Conservation (phyloP, 495 filamentous ascomycete genomes). For the Penicillium simplicissimum region DNA sequence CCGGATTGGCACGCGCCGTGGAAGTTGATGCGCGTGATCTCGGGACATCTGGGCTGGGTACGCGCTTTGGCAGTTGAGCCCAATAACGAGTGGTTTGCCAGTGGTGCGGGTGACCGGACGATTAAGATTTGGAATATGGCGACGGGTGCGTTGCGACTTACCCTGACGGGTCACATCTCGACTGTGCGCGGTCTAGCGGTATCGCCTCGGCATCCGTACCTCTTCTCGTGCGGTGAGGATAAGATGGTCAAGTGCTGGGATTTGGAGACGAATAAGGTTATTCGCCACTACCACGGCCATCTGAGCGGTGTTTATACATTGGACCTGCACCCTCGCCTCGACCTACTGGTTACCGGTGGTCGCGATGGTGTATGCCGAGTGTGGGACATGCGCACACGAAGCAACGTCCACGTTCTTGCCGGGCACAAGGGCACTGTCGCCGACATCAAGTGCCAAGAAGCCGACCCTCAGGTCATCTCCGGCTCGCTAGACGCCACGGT, state of each 20-base stretch:
- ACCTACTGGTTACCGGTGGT: slow-evolving; percentile 92
- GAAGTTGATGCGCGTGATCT: slow-evolving; percentile 98
- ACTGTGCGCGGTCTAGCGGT: slow-evolving; percentile 93
- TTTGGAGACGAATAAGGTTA: slow-evolving; percentile 97
- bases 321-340: slow-evolving; percentile 86
- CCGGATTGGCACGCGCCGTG: slow-evolving; percentile 97
- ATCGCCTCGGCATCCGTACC: slow-evolving; percentile 90
- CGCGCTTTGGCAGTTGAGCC: slow-evolving; percentile 88
- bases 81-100: slow-evolving; percentile 96
- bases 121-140: slow-evolving; percentile 99
- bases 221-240: slow-evolving; percentile 97
- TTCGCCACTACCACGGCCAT: slow-evolving; percentile 97
- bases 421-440: slow-evolving; percentile 91
- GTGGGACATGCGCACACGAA: slow-evolving; percentile 97
- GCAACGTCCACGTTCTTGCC: slow-evolving; percentile 89
- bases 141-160: slow-evolving; percentile 76
- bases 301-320: slow-evolving; percentile 94
- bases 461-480: slow-evolving; percentile 93
- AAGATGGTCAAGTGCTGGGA: slow-evolving; percentile 99
- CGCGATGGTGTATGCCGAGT: slow-evolving; percentile 92
- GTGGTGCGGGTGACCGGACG: slow-evolving; percentile 91
- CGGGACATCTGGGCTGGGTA: slow-evolving; percentile 96
- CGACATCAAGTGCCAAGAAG: slow-evolving; percentile 89
- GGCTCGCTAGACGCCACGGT: slow-evolving; percentile 90
- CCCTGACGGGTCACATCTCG: slow-evolving; percentile 95